Evolutionary conservation across 208 protist genomes (phyloP), one percentile per base, ranked within the genome.

Genomic region (Leishmania martiniquensis): DNA sequence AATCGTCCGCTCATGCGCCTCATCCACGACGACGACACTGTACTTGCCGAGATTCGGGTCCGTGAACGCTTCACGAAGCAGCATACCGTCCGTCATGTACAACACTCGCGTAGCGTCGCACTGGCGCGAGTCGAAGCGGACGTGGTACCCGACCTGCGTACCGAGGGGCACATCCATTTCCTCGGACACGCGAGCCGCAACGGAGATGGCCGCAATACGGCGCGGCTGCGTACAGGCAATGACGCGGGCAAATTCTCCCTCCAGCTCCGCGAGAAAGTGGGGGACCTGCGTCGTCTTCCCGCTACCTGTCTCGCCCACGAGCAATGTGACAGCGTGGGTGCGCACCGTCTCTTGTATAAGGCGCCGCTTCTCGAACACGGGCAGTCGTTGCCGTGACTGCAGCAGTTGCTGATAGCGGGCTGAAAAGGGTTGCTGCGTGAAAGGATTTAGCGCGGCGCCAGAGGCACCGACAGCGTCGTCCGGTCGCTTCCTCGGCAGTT

Each of bases 61-160:
- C 32, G 81, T 39, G 47, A 80, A 77, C 34, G 82, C 82, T 87
- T 99, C 98, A 47, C 99, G 95, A 45, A 99, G 87, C 42, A 99
- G 86, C 95, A 99, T 99, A 86, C 99, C 99, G 88, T 99, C 99
- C 10, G 99, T 99, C 90, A 99, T 97, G 88, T 99, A 99, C 54
- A 99, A 97, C 52, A 99, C 93, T 32, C 92, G 90, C 10, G 99
- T 99, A n/a, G 94, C 81, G 13, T 83, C 74, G 51, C 80, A 92
- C 25, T 95, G 97, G 52, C 85, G 91, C 72, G 99, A 97, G 75
- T 99, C 98, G 85, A 99, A 99, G 67, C 99, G 95, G 71, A 99
- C 99, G 37, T 93, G 93, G 82, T 99, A 99, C 49, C 99, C 99
- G 1, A 99, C 98, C 71, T 99, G 94, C 32, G 97, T 84, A 42